Evolutionary conservation across 139 green algal genomes (phyloP).

Genomic region (Chlamydomonas eustigma): DNA sequence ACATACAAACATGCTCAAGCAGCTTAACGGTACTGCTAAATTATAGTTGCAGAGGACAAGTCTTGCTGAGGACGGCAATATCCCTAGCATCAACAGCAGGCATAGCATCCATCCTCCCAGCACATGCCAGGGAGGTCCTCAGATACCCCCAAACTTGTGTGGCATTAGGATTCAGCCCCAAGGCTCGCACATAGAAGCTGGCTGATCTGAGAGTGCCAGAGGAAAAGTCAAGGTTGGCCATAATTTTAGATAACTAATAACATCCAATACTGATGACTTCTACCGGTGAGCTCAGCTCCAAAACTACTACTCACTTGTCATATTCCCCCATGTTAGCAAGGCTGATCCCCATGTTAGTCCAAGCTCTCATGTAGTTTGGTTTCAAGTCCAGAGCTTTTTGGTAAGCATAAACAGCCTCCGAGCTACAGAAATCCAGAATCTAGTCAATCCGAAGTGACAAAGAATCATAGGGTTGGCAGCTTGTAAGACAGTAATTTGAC

Average conservation of each 20-base stretch:
- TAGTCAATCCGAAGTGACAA: not conserved
- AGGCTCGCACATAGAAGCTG: slow-evolving; percentile 84
- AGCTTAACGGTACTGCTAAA: too few species aligned
- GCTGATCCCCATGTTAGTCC: slow-evolving; percentile 98
- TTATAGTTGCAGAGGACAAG: too few species aligned
- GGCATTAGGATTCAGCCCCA: slow-evolving; percentile 75
- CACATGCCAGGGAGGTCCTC: slow-evolving; percentile 76
- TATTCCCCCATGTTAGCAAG: slow-evolving; percentile 89
- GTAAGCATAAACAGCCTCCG: slow-evolving; percentile 25
- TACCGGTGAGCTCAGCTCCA: too few species aligned
- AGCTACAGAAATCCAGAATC: too few species aligned
- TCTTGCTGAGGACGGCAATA: too few species aligned
- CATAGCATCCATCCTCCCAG: slow-evolving; percentile 63
- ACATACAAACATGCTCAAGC: too few species aligned
- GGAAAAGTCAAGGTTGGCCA: too few species aligned
- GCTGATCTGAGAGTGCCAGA: slow-evolving; percentile 44
- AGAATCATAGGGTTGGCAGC: slow-evolving; percentile 1
- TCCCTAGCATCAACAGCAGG: slow-evolving; percentile 54
- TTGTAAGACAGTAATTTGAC: not conserved
- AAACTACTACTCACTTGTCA: slow-evolving; percentile 21
- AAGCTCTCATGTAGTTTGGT: slow-evolving; percentile 98
- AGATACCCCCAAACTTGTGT: slow-evolving; percentile 93
- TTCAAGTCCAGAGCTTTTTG: slow-evolving; percentile 88
- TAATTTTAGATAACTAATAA: too few species aligned
- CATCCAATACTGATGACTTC: too few species aligned